These are phyloP conservation scores for Monilinia aucupariae DNA, from an alignment of 2,329 filamentous ascomycete genomes.

Conservation along the genomic window DNA sequence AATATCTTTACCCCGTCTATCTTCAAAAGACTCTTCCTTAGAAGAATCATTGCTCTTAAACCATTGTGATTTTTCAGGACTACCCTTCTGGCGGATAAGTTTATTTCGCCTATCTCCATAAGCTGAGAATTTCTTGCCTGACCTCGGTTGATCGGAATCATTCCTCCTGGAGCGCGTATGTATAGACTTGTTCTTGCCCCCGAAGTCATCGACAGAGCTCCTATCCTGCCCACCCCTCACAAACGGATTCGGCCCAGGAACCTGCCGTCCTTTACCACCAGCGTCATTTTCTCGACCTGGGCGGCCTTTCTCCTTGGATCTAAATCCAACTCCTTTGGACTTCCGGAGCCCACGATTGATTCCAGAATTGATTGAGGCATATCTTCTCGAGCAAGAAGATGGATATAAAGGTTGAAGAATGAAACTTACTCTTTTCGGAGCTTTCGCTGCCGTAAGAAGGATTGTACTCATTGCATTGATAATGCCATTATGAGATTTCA, in stretches of 20 bases:
- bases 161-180: neutral
- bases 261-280: neutral
- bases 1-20: neutral
- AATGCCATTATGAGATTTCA: neutral
- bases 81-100: neutral
- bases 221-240: neutral
- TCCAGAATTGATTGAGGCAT: conserved; percentile 59
- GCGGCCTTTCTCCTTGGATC: conserved; percentile 22
- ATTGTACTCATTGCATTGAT: conserved; percentile 26
- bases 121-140: neutral
- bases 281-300: neutral
- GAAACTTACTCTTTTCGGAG: conserved; percentile 15
- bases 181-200: neutral
- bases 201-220: neutral
- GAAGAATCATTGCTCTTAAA: neutral
- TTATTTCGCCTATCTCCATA: neutral
- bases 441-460: conserved; percentile 19
- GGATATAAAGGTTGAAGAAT: conserved; percentile 12
- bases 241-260: neutral
- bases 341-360: conserved; percentile 62
- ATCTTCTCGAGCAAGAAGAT: conserved; percentile 31
- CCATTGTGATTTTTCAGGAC: neutral
- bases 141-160: neutral
- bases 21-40: neutral
- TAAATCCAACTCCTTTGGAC: conserved; percentile 38